These are phyloP conservation scores for Malania oleifera DNA, from an alignment of 164 flowering plant genomes.

Conservation along the genomic window DNA sequence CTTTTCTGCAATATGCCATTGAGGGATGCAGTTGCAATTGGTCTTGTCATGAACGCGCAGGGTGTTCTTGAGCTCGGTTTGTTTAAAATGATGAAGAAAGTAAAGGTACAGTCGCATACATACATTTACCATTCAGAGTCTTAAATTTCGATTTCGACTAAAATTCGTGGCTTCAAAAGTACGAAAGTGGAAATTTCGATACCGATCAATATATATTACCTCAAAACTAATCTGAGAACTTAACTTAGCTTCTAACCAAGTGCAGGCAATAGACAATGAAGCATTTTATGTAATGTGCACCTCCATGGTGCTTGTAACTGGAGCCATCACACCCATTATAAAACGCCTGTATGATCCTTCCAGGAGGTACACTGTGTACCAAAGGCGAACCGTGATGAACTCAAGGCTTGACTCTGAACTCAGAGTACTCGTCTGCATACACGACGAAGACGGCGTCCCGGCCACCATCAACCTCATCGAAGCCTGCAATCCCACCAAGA, in stretches of 20 bases:
- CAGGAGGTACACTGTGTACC: conserved; percentile 9
- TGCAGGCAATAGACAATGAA: conserved; percentile 15
- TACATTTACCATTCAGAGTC: not conserved
- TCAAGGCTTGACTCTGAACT: conserved; percentile 11
- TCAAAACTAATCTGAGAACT: not conserved
- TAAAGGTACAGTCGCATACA: conserved; percentile 1
- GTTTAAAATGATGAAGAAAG: conserved; percentile 15
- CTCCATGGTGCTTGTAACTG: conserved; percentile 13
- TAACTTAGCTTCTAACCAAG: not conserved
- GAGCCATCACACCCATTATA: conserved; percentile 12
- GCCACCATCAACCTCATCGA: conserved; percentile 19
- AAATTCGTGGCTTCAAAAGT: too few species aligned
- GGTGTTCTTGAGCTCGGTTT: conserved; percentile 25
- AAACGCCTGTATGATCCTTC: conserved; percentile 14
- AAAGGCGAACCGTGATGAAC: conserved; percentile 18
- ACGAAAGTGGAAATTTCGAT: too few species aligned
- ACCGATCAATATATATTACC: too few species aligned
- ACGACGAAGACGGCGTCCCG: conserved; percentile 14
- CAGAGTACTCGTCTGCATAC: conserved; percentile 13
- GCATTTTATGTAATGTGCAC: conserved; percentile 11
- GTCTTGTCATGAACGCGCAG: conserved; percentile 26
- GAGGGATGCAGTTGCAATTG: conserved; percentile 26
- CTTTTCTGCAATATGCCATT: conserved; percentile 35
- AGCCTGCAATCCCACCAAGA: conserved; percentile 6
- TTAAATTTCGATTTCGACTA: too few species aligned